Conservation (phyloP, 2,329 filamentous ascomycete species). For the Biscogniauxia mediterranea region DNA sequence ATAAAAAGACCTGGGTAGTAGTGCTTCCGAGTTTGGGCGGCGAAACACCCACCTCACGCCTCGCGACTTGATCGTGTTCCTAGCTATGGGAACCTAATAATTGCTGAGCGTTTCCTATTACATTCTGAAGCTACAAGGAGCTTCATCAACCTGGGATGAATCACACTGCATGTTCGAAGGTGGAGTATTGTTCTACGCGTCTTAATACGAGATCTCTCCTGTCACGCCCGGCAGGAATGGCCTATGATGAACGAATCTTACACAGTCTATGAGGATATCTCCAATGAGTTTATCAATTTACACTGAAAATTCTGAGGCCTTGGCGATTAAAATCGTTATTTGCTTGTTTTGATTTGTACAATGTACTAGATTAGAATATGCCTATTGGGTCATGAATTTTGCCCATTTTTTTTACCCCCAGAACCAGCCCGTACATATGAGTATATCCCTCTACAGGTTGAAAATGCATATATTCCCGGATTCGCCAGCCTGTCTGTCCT, state of each 20-base stretch:
- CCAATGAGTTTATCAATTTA: constrained; percentile 30
- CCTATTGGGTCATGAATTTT: not conserved
- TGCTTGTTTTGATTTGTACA: not conserved
- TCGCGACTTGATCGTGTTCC: too few relatives aligned
- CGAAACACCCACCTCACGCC: too few relatives aligned
- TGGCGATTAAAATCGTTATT: constrained; percentile 4
- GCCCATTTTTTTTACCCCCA: not conserved
- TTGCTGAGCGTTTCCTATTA: too few relatives aligned
- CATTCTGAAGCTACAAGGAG: too few relatives aligned
- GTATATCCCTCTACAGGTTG: not conserved
- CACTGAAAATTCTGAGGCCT: constrained; percentile 38
- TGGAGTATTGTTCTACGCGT: not conserved
- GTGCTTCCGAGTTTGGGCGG: too few relatives aligned
- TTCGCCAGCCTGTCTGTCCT: not conserved
- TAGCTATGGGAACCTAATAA: too few relatives aligned
- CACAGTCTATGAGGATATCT: constrained; percentile 32
- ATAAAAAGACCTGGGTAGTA: too few relatives aligned
- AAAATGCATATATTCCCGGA: not conserved
- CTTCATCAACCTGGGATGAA: too few relatives aligned
- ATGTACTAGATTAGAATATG: not conserved
- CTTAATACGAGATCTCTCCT: not conserved
- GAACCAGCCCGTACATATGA: not conserved
- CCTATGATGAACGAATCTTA: constrained; percentile 32
- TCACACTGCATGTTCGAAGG: too few relatives aligned
- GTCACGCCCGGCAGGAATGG: constrained; percentile 7